Base-by-base conservation (phyloP, 2,329 filamentous ascomycete species). In the Verticillium albo-atrum region DNA sequence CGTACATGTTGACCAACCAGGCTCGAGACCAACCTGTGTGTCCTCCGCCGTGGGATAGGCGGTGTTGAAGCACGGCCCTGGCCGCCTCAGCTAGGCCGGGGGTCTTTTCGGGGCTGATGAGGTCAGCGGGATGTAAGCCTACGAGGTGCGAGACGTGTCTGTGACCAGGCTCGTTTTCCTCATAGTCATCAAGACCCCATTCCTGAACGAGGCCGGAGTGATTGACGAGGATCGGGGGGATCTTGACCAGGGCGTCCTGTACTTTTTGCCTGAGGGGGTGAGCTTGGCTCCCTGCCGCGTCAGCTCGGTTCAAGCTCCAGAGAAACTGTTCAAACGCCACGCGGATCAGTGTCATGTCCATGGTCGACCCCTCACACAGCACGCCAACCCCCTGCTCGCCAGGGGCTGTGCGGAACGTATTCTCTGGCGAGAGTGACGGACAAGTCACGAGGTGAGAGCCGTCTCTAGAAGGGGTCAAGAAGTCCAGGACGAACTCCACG, bases 21-120 rank as follows among this genome's bases (percentile, higher is more conserved):
- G 78, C 79, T 17, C 77, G 72, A 4, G 78, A 80, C 81, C 80
- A 83, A 0, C 81, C 81, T 0, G 79, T 82, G 57, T 79, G 74
- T 0, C 78, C 80, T 12, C 77, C 75, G 3, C 71, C 72, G 25
- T 71, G 64, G 1, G 67, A 67, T 0, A 67, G 64, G 20, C 72
- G 60, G 4, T 68, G 63, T 0, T 67, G 62, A 3, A 75, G 63
- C 0, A 69, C 68, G 6, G 60, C 66, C 10, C 55, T 62, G 2
- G 71, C 69, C 4, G 72, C 71, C 1, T 63, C 60, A 3, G 63
- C 62, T 12, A 73, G 35, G 15, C 15, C 35, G 20, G 35, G 35
- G 20, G 4, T 42, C 5, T 42, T 42, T 5, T 14, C 20, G 35
- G 68, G 66, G 3, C 64, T 67, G 6, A 67, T 69, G 1, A 73